phyloP scores from a whole-genome alignment of 257 asterid genomes.

The Rhazya stricta region DNA sequence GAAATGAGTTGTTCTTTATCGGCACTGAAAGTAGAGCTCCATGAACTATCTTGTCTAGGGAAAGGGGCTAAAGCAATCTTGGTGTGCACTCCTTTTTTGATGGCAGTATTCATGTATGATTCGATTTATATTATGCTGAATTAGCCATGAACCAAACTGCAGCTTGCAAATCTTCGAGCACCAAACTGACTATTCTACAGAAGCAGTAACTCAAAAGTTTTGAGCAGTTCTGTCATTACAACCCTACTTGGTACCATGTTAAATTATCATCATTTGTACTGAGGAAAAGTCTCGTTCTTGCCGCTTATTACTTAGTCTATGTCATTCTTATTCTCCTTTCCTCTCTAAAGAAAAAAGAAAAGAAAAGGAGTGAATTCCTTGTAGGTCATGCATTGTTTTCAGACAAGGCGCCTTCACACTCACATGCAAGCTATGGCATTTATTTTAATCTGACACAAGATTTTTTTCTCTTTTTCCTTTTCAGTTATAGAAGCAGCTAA shows the following conservation, averaged over 20 bases:
- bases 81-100: not conserved
- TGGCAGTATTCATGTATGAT: not conserved
- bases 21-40: not conserved
- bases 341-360: not conserved
- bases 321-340: not conserved
- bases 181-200: not conserved
- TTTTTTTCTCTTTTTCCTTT: conserved; percentile 22
- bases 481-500: conserved; percentile 74
- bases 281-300: not conserved
- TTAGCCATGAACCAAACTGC: not conserved
- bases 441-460: not conserved
- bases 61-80: not conserved
- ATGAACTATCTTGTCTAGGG: not conserved
- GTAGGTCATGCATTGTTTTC: not conserved
- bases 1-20: not conserved
- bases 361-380: too few species aligned
- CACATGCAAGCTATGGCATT: not conserved
- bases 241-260: not conserved
- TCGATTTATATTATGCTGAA: not conserved
- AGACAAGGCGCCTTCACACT: not conserved
- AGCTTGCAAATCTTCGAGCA: not conserved
- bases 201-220: not conserved
- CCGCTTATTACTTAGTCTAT: not conserved
- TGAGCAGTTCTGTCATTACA: not conserved
- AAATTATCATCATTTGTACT: not conserved